A percentile compares a stretch with the other conserved stretches of the same genome.
Evolutionary conservation across 805 yeast species (phyloP).

Genomic region (Kuraishia ogatae): DNA sequence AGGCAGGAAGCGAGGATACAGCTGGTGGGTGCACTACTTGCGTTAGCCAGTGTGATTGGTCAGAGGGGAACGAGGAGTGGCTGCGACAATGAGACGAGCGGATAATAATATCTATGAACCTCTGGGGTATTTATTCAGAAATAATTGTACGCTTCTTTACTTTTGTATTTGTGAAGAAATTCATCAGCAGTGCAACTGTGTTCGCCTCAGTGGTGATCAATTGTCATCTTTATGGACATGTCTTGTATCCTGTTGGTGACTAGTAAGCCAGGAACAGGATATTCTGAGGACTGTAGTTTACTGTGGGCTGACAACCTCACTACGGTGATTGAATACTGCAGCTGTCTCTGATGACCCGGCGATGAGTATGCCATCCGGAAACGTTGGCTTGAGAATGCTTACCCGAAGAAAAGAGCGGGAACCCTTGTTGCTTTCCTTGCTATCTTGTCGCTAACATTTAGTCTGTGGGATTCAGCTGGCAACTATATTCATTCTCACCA

Average conservation of each 20-base stretch:
- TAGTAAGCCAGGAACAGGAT: background rate
- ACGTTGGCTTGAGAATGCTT: background rate
- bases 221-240: background rate
- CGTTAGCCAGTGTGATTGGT: background rate
- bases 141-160: no score
- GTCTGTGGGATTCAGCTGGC: no score
- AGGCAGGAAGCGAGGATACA: background rate
- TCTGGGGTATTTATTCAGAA: no score
- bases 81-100: background rate
- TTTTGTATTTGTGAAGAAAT: no score
- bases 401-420: background rate
- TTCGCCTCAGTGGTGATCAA: background rate
- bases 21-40: slow-evolving; percentile 3
- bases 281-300: background rate
- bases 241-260: background rate
- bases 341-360: background rate
- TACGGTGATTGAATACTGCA: background rate
- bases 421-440: background rate
- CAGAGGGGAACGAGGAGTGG: background rate
- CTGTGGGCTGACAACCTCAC: background rate
- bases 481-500: no score
- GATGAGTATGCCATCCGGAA: background rate
- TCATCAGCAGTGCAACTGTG: no score
- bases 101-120: background rate
- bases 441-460: background rate